Evolutionary conservation across 495 filamentous ascomycete genomes (phyloP).

Genomic region (Penicillium verhagenii): DNA sequence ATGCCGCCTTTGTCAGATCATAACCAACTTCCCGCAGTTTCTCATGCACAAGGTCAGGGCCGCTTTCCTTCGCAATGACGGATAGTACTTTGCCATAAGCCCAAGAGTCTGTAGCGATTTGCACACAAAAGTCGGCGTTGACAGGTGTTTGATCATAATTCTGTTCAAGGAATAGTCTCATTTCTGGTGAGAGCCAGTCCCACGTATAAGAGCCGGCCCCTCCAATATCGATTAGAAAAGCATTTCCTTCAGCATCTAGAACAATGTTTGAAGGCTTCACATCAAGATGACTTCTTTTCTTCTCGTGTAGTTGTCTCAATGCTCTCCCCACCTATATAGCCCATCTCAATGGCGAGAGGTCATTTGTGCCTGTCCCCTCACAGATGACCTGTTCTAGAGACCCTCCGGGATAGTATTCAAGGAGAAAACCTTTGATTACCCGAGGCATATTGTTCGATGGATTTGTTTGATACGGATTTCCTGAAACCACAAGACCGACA

Average conservation of each 20-base stretch:
- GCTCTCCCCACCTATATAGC: conserved; percentile 27
- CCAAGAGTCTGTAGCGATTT: conserved; percentile 18
- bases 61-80: conserved; percentile 8
- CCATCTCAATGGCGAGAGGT: conserved; percentile 12
- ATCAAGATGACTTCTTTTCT: conserved; percentile 32
- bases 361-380: conserved; percentile 3
- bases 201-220: conserved; percentile 27
- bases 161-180: conserved; percentile 9
- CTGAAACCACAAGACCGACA: conserved; percentile 16
- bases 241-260: conserved; percentile 24
- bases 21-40: conserved; percentile 9
- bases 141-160: conserved; percentile 6
- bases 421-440: conserved; percentile 19
- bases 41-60: conserved; percentile 1
- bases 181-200: conserved; percentile 22
- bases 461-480: conserved; percentile 16
- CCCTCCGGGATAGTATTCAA: conserved; percentile 19
- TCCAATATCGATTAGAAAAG: conserved; percentile 33
- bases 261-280: conserved; percentile 37
- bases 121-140: conserved; percentile 5
- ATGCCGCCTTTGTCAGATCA: conserved; percentile 12
- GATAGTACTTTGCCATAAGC: conserved; percentile 22
- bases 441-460: neutral
- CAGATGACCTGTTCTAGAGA: conserved; percentile 12
- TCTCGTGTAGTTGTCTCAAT: conserved; percentile 19